Conservation (phyloP, 2,329 filamentous ascomycete genomes). For the Exophiala mesophila region DNA sequence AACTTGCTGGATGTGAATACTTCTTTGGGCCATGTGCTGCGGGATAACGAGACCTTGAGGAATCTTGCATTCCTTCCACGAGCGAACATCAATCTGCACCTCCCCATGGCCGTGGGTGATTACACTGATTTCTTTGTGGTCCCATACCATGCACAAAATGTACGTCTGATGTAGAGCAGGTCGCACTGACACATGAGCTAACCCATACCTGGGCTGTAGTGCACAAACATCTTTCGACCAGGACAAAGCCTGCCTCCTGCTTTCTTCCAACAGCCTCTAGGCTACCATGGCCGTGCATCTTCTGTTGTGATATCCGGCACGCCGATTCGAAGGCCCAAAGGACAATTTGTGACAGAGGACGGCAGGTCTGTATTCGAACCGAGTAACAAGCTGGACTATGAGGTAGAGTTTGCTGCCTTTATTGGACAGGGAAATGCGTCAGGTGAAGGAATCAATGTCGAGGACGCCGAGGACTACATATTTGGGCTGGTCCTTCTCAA, state of each 20-base stretch:
- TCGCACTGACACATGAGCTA: not conserved
- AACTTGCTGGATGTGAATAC: constrained; percentile 7
- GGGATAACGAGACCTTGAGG: constrained; percentile 3
- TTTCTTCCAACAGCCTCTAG: constrained; percentile 15
- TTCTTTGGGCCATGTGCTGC: constrained; percentile 1
- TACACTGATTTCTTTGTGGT: constrained; percentile 53
- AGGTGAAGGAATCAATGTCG: constrained; percentile 58
- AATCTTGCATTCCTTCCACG: constrained; percentile 25
- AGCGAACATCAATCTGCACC: constrained; percentile 44
- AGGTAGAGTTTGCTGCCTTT: constrained; percentile 75
- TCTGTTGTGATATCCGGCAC: constrained; percentile 69
- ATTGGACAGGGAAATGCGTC: constrained; percentile 59
- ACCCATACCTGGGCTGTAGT: constrained; percentile 1
- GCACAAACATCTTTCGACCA: constrained; percentile 6
- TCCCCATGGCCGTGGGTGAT: constrained; percentile 53
- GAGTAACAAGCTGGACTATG: constrained; percentile 65
- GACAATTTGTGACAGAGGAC: constrained; percentile 10
- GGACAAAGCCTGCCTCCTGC: constrained; percentile 6
- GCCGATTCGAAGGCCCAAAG: constrained; percentile 12
- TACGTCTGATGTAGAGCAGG: not conserved
- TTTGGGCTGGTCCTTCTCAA: constrained; percentile 80
- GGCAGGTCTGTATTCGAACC: constrained; percentile 32
- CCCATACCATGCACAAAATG: constrained; percentile 10
- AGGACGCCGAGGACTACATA: constrained; percentile 62
- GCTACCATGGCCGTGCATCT: constrained; percentile 46